Base-by-base conservation (phyloP, 495 filamentous ascomycete genomes). In the Cenococcum geophilum region DNA sequence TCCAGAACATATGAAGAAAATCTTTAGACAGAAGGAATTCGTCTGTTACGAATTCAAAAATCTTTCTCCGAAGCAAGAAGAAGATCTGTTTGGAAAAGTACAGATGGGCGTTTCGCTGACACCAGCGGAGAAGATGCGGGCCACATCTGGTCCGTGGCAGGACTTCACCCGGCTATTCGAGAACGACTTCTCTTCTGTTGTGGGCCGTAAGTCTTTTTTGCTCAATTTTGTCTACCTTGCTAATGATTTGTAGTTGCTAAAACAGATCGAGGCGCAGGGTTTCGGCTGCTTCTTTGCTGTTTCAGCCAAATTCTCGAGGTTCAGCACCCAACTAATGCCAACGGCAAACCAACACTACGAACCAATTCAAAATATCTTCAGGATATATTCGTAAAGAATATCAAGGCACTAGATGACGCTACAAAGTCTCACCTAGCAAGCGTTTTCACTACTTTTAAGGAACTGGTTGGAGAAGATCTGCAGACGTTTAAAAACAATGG, bases 81-180 rank as follows among this genome's bases (percentile, higher is more conserved):
- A 80, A 52, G 78, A 78, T 6, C 69, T 80, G 50, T 80, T 80
- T 60, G 73, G 74, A 4, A 62, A 78, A 1, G 78, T 80, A 0
- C 78, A 80, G 56, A 66, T 74, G 42, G 78, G 78, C 6, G 64
- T 80, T 5, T 70, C 72, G 40, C 71, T 80, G 20, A 76, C 71
- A 0, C 69, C 72, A n/a, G 78, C 78, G 4, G 78, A 80, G 57
- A 79, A 79, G 66, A 75, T 80, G 59, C 70, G 71, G 42, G 78
- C 78, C 18, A 73, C 71, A 25, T 75, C 70, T 0, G 78, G 78
- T 0, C 59, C 63, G 11, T 80, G 78, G 78, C 78, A 80, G 32
- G 67, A 60, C 0, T 75, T 77, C 42, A 70, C 73, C 0, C 68
- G 68, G 53, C 59, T 73, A 18, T 73, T 74, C 58, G 76, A 79